Evolutionary conservation across 768 basidiomycete genomes (phyloP), one percentile per base, ranked within the genome.

Genomic region (Leucogyrophana mollusca): DNA sequence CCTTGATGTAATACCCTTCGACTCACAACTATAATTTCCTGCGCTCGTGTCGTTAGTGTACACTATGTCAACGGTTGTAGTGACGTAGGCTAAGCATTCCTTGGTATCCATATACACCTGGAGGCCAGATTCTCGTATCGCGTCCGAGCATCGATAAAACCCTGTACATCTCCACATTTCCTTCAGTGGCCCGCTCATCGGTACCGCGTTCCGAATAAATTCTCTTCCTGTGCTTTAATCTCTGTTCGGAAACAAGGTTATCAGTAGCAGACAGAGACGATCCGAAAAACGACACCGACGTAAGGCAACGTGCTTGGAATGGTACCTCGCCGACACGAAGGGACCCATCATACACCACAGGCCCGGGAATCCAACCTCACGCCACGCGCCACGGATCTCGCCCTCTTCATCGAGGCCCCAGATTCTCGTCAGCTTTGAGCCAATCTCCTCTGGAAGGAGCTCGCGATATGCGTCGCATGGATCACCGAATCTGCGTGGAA

Each of bases 351-450:
- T 57, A 35, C 46, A 44, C 36, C 52, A 57, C 10, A 57, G 34
- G n/a, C 39, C 41, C 8, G 51, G 45, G 8, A 56, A 18, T 11
- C 61, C 61, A 4, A 50, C 41, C 9, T 49, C 48, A 10, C 54
- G 40, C 42, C 52, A 65, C 9, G 49, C 49, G 1, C 45, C 51
- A 7, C 39, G 51, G 22, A 61, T 43, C 40, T 63, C 62, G 5
- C 61, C 59, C 63, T 72, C 58, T 45, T 59, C 52, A 45, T 70
- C 57, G 47, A 67, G 25, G 56, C 70, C 59, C 71, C 72, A 52
- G 34, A 66, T 41, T 47, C 54, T 25, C 38, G 62, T 35, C 57
- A 69, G 40, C 57, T 61, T 27, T 55, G 38, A 22, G 4, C 43
- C 47, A 21, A 54, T 32, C 8, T 51, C 39, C 13, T 43, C 34